Evolutionary conservation across 2,329 filamentous ascomycete genomes (phyloP), one percentile per base, ranked within the genome.

Genomic region (Allantophomopsis lycopodina): DNA sequence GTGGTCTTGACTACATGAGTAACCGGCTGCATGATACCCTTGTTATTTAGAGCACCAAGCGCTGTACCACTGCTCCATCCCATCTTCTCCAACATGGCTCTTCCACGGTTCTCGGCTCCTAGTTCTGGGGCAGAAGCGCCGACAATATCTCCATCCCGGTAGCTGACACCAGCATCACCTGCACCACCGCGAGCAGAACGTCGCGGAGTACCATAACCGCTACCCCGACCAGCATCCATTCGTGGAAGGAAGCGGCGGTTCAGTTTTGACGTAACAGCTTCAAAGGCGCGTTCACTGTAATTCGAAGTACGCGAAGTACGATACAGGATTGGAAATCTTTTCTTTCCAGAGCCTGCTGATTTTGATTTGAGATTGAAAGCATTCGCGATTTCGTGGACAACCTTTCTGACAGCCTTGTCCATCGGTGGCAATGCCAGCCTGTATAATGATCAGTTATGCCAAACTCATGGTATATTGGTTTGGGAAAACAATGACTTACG

Each of bases 81-180:
- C 91, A 96, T 96, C 62, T 91, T 96, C 62, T 94, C 86, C 46
- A 98, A 62, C 76, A 98, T 83, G 3, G 77, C 76, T 38, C 86
- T 74, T 10, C 91, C 91, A 48, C 76, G 85, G 56, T 94, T 96
- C 39, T 82, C 83, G 4, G 68, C 65, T 1, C 84, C 83, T 23
- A 98, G 69, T 56, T 94, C 88, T 10, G 87, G 83, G 2, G 89
- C 88, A 36, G 77, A 75, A 2, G 74, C 85, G 36, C 89, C 91
- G 2, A 96, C 87, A 20, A 94, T 65, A 48, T 96, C 88, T 14
- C 91, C 91, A 51, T 96, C 83, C 44, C 72, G 73, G 48, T 91
- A 85, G 2, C 67, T 69, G 11, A 71, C 69, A 8, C 65, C 69
- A 3, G 56, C 51, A 40, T 54, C 55, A 46, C 55, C 52, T 44